Evolutionary conservation across 352 stramenopile genomes (phyloP).

Genomic region (Globisporangium orthogonon): DNA sequence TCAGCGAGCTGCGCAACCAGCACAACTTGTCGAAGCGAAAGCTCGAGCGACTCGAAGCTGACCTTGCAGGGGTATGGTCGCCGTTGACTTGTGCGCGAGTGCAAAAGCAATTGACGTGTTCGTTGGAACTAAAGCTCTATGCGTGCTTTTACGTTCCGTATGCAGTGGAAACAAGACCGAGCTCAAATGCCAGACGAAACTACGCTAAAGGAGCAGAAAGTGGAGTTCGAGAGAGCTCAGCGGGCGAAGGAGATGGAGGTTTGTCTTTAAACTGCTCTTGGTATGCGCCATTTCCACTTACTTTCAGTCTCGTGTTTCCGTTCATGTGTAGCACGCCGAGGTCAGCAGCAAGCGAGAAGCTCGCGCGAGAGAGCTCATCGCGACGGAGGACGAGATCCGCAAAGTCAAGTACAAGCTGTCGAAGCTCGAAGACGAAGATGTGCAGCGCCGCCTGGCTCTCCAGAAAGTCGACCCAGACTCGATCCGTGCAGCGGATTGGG

Average conservation of each 20-base stretch:
- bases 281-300: background rate
- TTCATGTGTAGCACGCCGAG: constrained; percentile 43
- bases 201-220: constrained; percentile 51
- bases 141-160: background rate
- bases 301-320: background rate
- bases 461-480: constrained; percentile 58
- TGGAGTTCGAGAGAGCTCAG: constrained; percentile 55
- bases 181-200: constrained; percentile 40
- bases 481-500: constrained; percentile 71
- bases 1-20: constrained; percentile 65
- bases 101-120: no score
- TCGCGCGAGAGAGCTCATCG: constrained; percentile 34
- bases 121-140: background rate
- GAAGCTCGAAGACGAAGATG: constrained; percentile 68
- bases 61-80: constrained; percentile 37
- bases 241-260: constrained; percentile 60
- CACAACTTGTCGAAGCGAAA: constrained; percentile 54
- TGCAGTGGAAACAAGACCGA: constrained; percentile 56
- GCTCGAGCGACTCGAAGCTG: constrained; percentile 63
- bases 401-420: constrained; percentile 49
- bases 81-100: background rate
- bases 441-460: constrained; percentile 57
- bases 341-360: constrained; percentile 62
- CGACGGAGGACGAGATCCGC: constrained; percentile 42
- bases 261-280: background rate